These are phyloP conservation scores for Aspergillus vadensis DNA, from an alignment of 2,329 filamentous ascomycete species.

Conservation along the genomic window DNA sequence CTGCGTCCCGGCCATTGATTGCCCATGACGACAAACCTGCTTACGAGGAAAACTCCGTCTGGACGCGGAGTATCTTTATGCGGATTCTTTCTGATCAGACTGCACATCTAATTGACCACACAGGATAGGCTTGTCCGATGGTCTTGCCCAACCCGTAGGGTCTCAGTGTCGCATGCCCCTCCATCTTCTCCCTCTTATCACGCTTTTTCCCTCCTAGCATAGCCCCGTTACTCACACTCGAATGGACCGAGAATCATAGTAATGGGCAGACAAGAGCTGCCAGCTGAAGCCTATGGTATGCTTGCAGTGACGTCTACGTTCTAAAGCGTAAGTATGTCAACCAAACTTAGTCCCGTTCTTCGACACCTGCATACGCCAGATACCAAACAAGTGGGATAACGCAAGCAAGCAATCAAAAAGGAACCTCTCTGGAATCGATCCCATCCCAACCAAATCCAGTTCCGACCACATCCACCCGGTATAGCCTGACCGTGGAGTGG, in stretches of 20 bases:
- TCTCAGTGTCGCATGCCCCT: background rate
- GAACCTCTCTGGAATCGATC: background rate
- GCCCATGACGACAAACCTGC: background rate
- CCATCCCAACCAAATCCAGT: background rate
- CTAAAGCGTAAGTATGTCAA: background rate
- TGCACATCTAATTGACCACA: background rate
- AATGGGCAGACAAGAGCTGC: background rate
- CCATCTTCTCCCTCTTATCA: background rate
- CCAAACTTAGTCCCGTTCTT: background rate
- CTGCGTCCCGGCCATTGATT: background rate
- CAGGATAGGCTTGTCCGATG: background rate
- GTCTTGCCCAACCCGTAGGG: background rate
- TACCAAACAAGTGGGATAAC: background rate
- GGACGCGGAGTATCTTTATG: background rate
- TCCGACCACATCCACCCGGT: conserved; percentile 4
- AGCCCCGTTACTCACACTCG: background rate
- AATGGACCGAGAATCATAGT: background rate
- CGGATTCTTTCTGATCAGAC: background rate
- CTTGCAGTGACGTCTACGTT: background rate
- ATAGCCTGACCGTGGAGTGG: background rate
- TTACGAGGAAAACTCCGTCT: background rate
- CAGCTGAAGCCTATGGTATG: background rate
- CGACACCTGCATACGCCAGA: background rate
- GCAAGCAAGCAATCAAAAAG: background rate
- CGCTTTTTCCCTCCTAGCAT: background rate